Evolutionary conservation across 2,329 filamentous ascomycete species (phyloP).

Genomic region (Thyridium curvatum): DNA sequence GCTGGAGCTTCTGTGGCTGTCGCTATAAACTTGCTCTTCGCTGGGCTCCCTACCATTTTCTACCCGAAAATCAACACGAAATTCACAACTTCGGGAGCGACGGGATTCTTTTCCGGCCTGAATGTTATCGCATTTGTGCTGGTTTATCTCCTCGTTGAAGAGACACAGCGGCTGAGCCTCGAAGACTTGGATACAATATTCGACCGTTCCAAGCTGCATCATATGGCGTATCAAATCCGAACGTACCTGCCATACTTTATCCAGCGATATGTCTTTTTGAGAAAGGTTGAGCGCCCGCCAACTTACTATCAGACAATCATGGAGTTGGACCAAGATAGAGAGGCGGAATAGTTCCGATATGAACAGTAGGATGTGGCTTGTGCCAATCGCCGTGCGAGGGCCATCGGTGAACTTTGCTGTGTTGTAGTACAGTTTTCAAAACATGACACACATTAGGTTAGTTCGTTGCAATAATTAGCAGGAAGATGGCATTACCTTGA

Average conservation of each 20-base stretch:
- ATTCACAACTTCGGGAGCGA: slow-evolving; percentile 23
- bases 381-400: too few relatives aligned
- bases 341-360: too few relatives aligned
- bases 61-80: slow-evolving; percentile 24
- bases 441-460: too few relatives aligned
- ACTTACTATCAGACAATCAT: slow-evolving; percentile 12
- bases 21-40: slow-evolving; percentile 39
- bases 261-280: slow-evolving; percentile 46
- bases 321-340: too few relatives aligned
- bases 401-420: too few relatives aligned
- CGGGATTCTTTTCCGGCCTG: slow-evolving; percentile 39
- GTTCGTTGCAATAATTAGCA: too few relatives aligned
- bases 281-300: slow-evolving; percentile 23
- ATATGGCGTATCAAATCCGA: slow-evolving; percentile 50
- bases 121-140: slow-evolving; percentile 39
- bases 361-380: too few relatives aligned
- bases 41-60: slow-evolving; percentile 35
- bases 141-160: slow-evolving; percentile 38
- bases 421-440: too few relatives aligned
- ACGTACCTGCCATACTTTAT: slow-evolving; percentile 55
- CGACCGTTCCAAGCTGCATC: slow-evolving; percentile 52
- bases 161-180: slow-evolving; percentile 48
- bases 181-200: slow-evolving; percentile 53
- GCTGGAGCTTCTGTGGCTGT: slow-evolving; percentile 28
- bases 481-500: too few relatives aligned